Evolutionary conservation across 2,329 filamentous ascomycete genomes (phyloP).

Genomic region (Juglanconis sp.): DNA sequence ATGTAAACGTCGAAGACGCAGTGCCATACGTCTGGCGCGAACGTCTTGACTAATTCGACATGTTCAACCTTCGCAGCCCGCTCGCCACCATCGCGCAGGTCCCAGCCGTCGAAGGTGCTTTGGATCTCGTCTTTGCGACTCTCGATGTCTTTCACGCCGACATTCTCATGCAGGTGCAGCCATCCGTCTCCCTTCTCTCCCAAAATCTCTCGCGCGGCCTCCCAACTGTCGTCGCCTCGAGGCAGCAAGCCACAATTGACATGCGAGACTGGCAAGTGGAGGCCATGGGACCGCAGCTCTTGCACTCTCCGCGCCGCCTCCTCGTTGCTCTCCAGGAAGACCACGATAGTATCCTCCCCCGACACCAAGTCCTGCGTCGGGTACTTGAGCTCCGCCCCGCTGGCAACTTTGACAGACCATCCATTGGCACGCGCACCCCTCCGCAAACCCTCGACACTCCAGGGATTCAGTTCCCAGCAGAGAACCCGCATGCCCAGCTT

Average conservation of each 20-base stretch:
- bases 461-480: constrained; percentile 87
- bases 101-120: constrained; percentile 40
- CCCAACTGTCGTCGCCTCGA: constrained; percentile 53
- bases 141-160: constrained; percentile 52
- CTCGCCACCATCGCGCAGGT: constrained; percentile 10
- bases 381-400: constrained; percentile 34
- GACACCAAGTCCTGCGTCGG: constrained; percentile 35
- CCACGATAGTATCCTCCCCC: constrained; percentile 52
- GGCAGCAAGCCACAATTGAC: constrained; percentile 65
- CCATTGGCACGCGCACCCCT: constrained; percentile 70
- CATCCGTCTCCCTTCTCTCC: constrained; percentile 39
- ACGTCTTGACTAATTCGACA: constrained; percentile 66
- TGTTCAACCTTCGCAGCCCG: constrained; percentile 44
- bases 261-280: constrained; percentile 45
- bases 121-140: constrained; percentile 46
- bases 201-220: constrained; percentile 45
- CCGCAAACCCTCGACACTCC: constrained; percentile 79
- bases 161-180: constrained; percentile 67
- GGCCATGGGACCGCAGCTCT: constrained; percentile 34
- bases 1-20: constrained; percentile 64
- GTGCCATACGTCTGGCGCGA: constrained; percentile 67
- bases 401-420: constrained; percentile 59
- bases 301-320: constrained; percentile 44
- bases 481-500: constrained; percentile 69
- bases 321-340: constrained; percentile 68